Evolutionary conservation across 495 filamentous ascomycete species (phyloP), one percentile per base, ranked within the genome.

Genomic region (Umbilicaria muhlenbergii): DNA sequence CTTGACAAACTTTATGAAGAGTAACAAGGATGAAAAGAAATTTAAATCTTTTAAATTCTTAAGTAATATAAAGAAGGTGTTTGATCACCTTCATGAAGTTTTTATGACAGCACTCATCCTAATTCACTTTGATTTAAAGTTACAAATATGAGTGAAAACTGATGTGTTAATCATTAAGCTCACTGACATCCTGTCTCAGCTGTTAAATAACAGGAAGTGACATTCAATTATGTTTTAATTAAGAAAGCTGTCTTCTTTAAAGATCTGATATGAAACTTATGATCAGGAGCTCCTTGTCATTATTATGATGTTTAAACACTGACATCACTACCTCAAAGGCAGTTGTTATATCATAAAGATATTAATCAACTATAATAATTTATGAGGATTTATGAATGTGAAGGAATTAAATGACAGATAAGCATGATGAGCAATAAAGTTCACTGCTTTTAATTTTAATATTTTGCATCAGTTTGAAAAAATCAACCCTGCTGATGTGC

Each of bases 211-310:
- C 17, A 34, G n/a, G 34, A 21, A 31, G 49, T 33, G 10, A 17
- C 19, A 38, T 34, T 34, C 15, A 14, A 37, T 54, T 14, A 38
- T 39, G 10, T 52, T 36, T 43, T 52, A 53, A n/a, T 45, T 21
- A 21, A 28, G 18, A 33, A 49, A 52, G 14, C 39, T 45, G 48
- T 41, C 34, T 32, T 10, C 4, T 16, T 37, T 13, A 16, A 43
- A 52, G 39, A 14, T n/a, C 5, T 7, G 48, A 41, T 48, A 48
- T 43, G 36, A 52, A 38, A 52, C 12, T 19, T 49, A 48, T 52
- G 44, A 53, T 36, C 31, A 52, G 37, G 15, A 54, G 31, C 31
- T 54, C 21, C 28, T 54, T 17, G 12, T 32, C 21, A 46, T 49
- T 19, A n/a, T 38, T 13, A 32, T 21, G 17, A 31, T 45, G 5